A percentile compares a stretch with the other conserved stretches of the same genome.
Evolutionary conservation across 2,329 filamentous ascomycete genomes (phyloP).

Genomic region (Diplodia intermedia): DNA sequence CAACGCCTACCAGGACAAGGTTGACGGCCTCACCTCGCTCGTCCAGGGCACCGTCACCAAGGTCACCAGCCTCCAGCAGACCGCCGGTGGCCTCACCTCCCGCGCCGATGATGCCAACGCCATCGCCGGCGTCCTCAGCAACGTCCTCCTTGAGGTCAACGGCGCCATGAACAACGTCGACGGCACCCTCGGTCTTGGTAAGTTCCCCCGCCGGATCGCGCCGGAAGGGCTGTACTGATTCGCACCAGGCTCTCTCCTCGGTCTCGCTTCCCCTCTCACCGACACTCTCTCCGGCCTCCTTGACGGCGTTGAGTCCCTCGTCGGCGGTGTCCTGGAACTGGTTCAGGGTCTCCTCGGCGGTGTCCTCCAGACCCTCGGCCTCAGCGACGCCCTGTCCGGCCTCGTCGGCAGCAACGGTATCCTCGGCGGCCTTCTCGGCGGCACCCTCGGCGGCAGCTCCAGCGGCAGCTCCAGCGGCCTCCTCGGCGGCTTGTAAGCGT

Average conservation of each 20-base stretch:
- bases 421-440: conserved; percentile 11
- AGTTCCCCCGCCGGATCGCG: background rate
- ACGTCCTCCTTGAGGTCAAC: conserved; percentile 29
- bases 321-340: conserved; percentile 17
- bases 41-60: conserved; percentile 15
- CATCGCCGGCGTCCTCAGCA: conserved; percentile 22
- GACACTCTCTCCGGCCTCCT: conserved; percentile 24
- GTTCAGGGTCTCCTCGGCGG: conserved; percentile 27
- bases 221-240: background rate
- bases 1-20: conserved; percentile 11
- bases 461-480: conserved; percentile 12
- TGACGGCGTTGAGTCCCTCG: conserved; percentile 12
- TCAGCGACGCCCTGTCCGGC: conserved; percentile 11
- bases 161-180: conserved; percentile 24
- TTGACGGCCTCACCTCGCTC: conserved; percentile 2
- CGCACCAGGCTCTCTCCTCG: conserved; percentile 15
- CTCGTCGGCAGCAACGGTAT: conserved; percentile 11
- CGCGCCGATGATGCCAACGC: conserved; percentile 7
- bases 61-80: conserved; percentile 10
- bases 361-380: conserved; percentile 19
- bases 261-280: conserved; percentile 20
- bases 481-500: conserved; percentile 20
- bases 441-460: background rate
- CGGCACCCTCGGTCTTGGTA: conserved; percentile 29
- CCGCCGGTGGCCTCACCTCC: background rate